phyloP scores from a whole-genome alignment of 2,329 filamentous ascomycete genomes.

The Claviceps pazoutovae region DNA sequence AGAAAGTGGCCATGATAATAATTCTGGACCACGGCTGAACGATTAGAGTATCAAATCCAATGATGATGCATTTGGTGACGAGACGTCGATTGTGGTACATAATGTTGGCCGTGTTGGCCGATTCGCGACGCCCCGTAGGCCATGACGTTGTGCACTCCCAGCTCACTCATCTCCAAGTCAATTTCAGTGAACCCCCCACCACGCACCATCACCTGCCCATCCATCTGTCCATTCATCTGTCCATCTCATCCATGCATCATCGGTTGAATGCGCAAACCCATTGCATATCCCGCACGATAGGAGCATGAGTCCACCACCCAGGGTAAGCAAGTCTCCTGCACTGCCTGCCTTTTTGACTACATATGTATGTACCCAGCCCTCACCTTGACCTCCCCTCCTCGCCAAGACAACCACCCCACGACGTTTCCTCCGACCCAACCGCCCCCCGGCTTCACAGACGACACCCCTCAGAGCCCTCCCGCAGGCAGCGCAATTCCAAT shows the following conservation, averaged over 20 bases:
- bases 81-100: too few species aligned
- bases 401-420: constrained; percentile 25
- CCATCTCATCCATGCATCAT: not conserved
- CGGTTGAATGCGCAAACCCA: too few species aligned
- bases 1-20: not conserved
- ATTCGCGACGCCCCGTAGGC: too few species aligned
- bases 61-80: not conserved
- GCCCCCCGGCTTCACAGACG: not conserved
- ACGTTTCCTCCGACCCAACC: constrained; percentile 23
- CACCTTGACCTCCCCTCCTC: not conserved
- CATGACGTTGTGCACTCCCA: too few species aligned
- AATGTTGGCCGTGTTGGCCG: too few species aligned
- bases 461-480: constrained; percentile 18
- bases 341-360: not conserved
- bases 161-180: too few species aligned
- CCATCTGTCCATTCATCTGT: not conserved
- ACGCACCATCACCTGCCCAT: not conserved
- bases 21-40: not conserved
- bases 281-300: not conserved
- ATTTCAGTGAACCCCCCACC: not conserved
- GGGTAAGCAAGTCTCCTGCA: not conserved
- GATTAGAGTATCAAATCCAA: not conserved
- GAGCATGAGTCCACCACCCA: constrained; percentile 2
- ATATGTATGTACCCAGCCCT: not conserved
- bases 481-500: constrained; percentile 19